Conservation (phyloP, 805 yeast species). For the Jamesozyma spencerorum region DNA sequence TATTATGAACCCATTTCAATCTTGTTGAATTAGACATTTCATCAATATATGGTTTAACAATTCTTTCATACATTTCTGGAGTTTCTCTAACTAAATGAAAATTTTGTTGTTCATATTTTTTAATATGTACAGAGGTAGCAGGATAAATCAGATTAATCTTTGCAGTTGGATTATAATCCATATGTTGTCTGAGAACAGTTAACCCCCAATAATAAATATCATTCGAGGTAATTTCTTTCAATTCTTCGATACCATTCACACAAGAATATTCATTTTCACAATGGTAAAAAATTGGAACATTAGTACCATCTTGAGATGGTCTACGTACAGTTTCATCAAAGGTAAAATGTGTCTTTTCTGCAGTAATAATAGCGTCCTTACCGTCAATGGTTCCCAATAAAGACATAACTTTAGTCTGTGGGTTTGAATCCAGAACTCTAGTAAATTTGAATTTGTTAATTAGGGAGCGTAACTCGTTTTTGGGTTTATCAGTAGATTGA, state of each 20-base stretch:
- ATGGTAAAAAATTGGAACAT: slow-evolving; percentile 15
- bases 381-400: slow-evolving; percentile 60
- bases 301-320: slow-evolving; percentile 30
- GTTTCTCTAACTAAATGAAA: slow-evolving; percentile 64
- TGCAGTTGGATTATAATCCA: slow-evolving; percentile 45
- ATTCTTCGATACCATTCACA: slow-evolving; percentile 21
- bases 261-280: slow-evolving; percentile 24
- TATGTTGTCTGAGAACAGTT: slow-evolving; percentile 39
- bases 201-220: slow-evolving; percentile 83
- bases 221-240: slow-evolving; percentile 46
- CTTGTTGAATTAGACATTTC: slow-evolving; percentile 62
- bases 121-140: slow-evolving; percentile 76
- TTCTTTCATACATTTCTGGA: slow-evolving; percentile 54
- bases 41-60: slow-evolving; percentile 70
- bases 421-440: slow-evolving; percentile 45
- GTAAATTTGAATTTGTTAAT: slow-evolving; percentile 36
- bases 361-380: slow-evolving; percentile 54
- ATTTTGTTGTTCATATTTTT: slow-evolving; percentile 53
- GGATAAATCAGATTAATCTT: slow-evolving; percentile 78
- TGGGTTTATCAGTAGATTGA: background rate
- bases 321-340: slow-evolving; percentile 17
- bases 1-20: slow-evolving; percentile 83
- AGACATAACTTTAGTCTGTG: slow-evolving; percentile 54
- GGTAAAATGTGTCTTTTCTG: slow-evolving; percentile 64
- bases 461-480: slow-evolving; percentile 1